Evolutionary conservation across 2,329 filamentous ascomycete species (phyloP).

Genomic region (Beauveria varroae): DNA sequence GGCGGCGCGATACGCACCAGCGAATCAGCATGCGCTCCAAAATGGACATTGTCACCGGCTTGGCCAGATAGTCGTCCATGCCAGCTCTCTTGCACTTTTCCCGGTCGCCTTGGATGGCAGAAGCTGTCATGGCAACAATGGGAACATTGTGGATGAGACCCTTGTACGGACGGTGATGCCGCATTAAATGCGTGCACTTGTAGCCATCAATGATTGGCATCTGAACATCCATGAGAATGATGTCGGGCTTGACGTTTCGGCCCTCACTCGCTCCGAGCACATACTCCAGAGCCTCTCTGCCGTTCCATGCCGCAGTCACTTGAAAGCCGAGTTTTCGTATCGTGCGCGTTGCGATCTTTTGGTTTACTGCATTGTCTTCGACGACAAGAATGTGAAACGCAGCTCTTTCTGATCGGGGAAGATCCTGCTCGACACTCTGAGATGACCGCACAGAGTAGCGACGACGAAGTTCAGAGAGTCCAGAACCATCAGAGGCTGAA

Average conservation of each 20-base stretch:
- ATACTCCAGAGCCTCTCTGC: conserved; percentile 71
- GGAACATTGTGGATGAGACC: conserved; percentile 53
- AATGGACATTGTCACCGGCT: conserved; percentile 61
- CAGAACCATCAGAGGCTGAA: conserved; percentile 21
- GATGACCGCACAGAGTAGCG: conserved; percentile 27
- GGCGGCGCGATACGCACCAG: conserved; percentile 44
- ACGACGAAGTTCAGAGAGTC: conserved; percentile 20
- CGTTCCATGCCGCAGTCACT: conserved; percentile 67
- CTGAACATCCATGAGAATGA: conserved; percentile 74
- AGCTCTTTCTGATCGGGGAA: conserved; percentile 50
- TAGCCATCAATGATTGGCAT: conserved; percentile 75
- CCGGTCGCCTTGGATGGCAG: conserved; percentile 66
- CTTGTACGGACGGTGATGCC: conserved; percentile 60
- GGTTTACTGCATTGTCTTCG: conserved; percentile 71
- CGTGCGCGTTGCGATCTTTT: conserved; percentile 68
- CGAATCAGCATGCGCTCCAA: conserved; percentile 65
- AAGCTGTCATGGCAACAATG: conserved; percentile 77
- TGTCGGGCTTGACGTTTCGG: conserved; percentile 53
- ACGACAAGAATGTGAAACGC: conserved; percentile 67
- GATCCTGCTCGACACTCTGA: conserved; percentile 34
- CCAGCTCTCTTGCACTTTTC: conserved; percentile 67
- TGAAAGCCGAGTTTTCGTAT: conserved; percentile 67
- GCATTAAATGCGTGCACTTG: conserved; percentile 64
- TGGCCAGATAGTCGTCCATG: conserved; percentile 71
- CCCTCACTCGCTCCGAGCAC: conserved; percentile 46